Conservation (phyloP, 441 rosid genomes). For the Pelargonium citronellum region DNA sequence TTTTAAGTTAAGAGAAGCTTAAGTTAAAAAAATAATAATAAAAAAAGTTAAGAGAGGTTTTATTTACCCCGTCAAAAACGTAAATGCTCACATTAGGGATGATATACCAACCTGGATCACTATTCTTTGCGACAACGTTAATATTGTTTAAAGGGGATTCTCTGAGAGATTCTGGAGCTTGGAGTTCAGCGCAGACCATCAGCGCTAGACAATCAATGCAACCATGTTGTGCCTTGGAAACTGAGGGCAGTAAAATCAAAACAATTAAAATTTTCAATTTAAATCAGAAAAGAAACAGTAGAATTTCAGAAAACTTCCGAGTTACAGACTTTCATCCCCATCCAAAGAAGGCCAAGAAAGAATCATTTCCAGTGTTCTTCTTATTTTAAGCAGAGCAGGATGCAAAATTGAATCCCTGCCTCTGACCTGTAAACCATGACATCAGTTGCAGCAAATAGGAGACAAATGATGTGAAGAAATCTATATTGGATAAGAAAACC, state of each 20-base stretch:
- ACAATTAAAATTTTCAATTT: not conserved
- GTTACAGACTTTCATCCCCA: constrained; percentile 57
- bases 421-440: constrained; percentile 43
- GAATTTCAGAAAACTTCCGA: constrained; percentile 14
- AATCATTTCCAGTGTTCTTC: constrained; percentile 46
- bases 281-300: constrained; percentile 10
- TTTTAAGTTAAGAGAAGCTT: constrained; percentile 21
- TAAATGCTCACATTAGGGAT: constrained; percentile 13
- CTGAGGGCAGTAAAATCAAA: constrained; percentile 35
- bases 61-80: constrained; percentile 4
- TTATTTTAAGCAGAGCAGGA: constrained; percentile 44
- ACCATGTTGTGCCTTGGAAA: constrained; percentile 86
- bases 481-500: constrained; percentile 10
- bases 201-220: constrained; percentile 89
- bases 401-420: constrained; percentile 50
- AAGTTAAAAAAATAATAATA: not conserved
- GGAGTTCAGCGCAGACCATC: constrained; percentile 71
- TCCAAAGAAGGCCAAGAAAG: constrained; percentile 69
- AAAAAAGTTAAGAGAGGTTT: too few relatives aligned
- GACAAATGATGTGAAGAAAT: constrained; percentile 14
- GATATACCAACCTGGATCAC: constrained; percentile 32
- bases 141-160: constrained; percentile 27
- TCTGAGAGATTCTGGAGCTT: constrained; percentile 39
- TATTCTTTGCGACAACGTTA: constrained; percentile 24
- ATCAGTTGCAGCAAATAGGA: constrained; percentile 22